Evolutionary conservation across 1,284 basidiomycete species (phyloP).

Genomic region (Trichosporon coremiiforme): DNA sequence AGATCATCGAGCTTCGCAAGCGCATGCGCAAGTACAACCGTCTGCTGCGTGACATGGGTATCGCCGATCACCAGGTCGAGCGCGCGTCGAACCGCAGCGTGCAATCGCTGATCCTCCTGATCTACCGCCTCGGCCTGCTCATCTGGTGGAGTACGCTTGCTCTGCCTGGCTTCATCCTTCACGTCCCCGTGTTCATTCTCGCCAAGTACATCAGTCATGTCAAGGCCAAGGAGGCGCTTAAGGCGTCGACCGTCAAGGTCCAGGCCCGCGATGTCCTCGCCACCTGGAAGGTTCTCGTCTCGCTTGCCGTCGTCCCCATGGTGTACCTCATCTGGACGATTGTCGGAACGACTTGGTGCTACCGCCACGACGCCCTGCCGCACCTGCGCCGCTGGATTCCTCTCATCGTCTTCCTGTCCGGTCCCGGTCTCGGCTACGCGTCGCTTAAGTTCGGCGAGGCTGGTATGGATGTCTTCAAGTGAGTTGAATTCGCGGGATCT

Average conservation of each 20-base stretch:
- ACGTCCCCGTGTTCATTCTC: conserved; percentile 91
- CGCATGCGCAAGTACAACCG: conserved; percentile 95
- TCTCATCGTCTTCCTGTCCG: conserved; percentile 69
- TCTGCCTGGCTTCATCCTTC: conserved; percentile 91
- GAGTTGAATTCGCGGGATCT: conserved; percentile 25
- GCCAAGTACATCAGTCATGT: conserved; percentile 84
- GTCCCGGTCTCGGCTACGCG: conserved; percentile 90
- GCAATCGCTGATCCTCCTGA: conserved; percentile 83
- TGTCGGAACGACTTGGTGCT: conserved; percentile 74
- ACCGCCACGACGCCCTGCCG: conserved; percentile 65
- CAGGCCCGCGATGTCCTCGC: conserved; percentile 93
- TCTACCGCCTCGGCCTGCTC: conserved; percentile 81
- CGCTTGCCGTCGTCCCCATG: conserved; percentile 83
- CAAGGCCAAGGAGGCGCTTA: conserved; percentile 97
- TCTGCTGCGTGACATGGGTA: conserved; percentile 84
- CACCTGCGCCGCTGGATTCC: conserved; percentile 77
- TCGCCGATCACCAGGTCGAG: conserved; percentile 96
- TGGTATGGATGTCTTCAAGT: conserved; percentile 98
- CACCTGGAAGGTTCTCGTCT: conserved; percentile 97
- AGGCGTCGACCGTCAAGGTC: conserved; percentile 93
- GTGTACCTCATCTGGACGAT: conserved; percentile 83
- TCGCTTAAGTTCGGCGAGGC: conserved; percentile 98
- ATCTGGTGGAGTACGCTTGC: conserved; percentile 83
- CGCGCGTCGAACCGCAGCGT: conserved; percentile 77
- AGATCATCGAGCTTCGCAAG: conserved; percentile 76